Evolutionary conservation across 1,139 yeast species (phyloP), one percentile per base, ranked within the genome.

Genomic region (Geotrichum reessii): DNA sequence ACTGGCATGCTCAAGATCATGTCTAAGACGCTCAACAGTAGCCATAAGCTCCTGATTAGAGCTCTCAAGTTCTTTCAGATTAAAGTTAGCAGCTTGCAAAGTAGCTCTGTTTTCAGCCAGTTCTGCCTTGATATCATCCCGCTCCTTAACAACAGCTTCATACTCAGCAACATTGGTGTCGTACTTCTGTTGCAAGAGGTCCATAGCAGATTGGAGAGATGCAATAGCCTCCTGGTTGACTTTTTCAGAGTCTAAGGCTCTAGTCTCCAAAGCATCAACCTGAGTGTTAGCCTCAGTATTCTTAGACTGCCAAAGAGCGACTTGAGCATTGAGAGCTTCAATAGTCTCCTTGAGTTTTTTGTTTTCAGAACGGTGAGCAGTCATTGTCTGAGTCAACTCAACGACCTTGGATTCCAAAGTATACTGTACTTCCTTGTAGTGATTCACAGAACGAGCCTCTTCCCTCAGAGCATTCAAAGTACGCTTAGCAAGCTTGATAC

Each of bases 361-460:
- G 73, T 91, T 92, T 67, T 90, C 97, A 67, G 83, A 87, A 48
- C 86, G 84, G 73, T 87, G 87, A 28, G 85, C 74, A 0, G 96
- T 84, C 65, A 92, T 78, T 9, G 86, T 82, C 71, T 92, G 96
- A 0, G 97, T 91, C 64, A 95, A 82, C 73, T 92, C 96, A 64
- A 93, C 91, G 25, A 95, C 98, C 78, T 93, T 93, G 74, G 92
- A 93, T 73, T 95, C 99, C 68, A 93, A 81, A 71, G 87, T 85
- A 75, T 90, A 93, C 67, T 95, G 90, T 47, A 90, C 96, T 71
- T 93, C 97, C 73, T 89, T 84, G 77, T 89, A 81, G 69, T 87
- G 95, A 70, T 85, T 86, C 53, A 90, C 96, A 24, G 96, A 89
- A 71, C 90, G 90, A 47, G 97, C 97, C 65, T 93, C 98, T 31